Conservation (phyloP, 148 eudicot genomes). For the Nepenthes mirabilis region DNA sequence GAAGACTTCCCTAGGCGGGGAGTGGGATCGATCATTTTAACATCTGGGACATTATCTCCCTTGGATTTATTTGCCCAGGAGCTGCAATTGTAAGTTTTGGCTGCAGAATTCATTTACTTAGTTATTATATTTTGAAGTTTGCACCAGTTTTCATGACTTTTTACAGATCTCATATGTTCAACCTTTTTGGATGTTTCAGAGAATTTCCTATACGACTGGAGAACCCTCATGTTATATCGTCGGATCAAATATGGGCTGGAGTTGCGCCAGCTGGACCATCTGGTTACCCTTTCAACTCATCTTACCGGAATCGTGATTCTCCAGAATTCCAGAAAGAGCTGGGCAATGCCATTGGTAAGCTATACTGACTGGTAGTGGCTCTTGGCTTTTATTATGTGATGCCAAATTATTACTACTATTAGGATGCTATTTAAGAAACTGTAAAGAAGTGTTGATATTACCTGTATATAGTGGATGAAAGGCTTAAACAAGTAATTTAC, state of each 20-base stretch:
- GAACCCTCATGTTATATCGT: constrained; percentile 96
- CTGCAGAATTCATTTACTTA: constrained; percentile 4
- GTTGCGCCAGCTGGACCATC: constrained; percentile 87
- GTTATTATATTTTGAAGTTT: neutral
- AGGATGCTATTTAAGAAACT: neutral
- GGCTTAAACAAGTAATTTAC: too few species aligned
- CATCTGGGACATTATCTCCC: constrained; percentile 97
- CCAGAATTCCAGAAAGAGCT: constrained; percentile 73
- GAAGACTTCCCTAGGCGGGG: constrained; percentile 67
- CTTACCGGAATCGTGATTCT: constrained; percentile 70
- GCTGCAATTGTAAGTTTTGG: constrained; percentile 64
- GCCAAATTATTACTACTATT: neutral
- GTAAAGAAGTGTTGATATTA: too few species aligned
- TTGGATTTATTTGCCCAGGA: constrained; percentile 97
- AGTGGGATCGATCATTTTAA: constrained; percentile 90
- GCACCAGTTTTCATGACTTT: neutral
- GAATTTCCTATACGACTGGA: constrained; percentile 85
- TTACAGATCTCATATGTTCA: neutral
- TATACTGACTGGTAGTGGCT: neutral
- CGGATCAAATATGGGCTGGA: constrained; percentile 90
- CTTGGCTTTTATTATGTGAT: neutral
- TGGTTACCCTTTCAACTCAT: constrained; percentile 76
- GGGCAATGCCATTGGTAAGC: constrained; percentile 95
- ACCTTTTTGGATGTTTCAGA: constrained; percentile 22
- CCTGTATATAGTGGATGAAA: too few species aligned